Percentiles rank a stretch among this genome's conserved stretches.
Evolutionary conservation across 2,329 filamentous ascomycete genomes (phyloP).

Genomic region (Ophiostoma perfectum): DNA sequence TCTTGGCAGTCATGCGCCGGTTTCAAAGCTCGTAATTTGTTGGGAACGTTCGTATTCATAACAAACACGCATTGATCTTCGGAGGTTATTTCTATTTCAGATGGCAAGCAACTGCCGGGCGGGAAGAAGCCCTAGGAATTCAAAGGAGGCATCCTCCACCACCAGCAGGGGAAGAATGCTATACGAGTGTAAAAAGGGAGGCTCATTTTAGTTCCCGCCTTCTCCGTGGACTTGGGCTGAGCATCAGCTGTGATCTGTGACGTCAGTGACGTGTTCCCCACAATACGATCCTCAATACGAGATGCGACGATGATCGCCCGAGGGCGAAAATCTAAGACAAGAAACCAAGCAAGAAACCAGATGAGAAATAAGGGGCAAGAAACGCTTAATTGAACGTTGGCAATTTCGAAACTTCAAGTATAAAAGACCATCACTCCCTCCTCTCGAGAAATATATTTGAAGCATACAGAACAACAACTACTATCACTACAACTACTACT

Average conservation of each 20-base stretch:
- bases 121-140: background rate
- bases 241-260: background rate
- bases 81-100: background rate
- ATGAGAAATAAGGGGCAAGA: background rate
- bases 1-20: background rate
- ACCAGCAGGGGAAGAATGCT: background rate
- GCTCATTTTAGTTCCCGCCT: background rate
- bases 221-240: background rate
- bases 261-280: background rate
- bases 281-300: background rate
- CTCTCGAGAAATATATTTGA: background rate
- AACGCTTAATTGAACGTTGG: background rate
- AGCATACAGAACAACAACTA: background rate
- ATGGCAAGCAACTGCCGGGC: background rate
- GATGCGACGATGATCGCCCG: constrained; percentile 5
- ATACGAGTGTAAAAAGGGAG: background rate
- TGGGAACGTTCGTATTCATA: constrained; percentile 1
- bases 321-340: background rate
- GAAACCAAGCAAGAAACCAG: background rate
- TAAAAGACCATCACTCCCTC: background rate
- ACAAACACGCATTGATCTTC: background rate
- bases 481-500: background rate
- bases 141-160: background rate
- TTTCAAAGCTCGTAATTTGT: constrained; percentile 1
- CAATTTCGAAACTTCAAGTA: background rate